Evolutionary conservation across 768 basidiomycete genomes (phyloP).

Genomic region (Boletales sp.): DNA sequence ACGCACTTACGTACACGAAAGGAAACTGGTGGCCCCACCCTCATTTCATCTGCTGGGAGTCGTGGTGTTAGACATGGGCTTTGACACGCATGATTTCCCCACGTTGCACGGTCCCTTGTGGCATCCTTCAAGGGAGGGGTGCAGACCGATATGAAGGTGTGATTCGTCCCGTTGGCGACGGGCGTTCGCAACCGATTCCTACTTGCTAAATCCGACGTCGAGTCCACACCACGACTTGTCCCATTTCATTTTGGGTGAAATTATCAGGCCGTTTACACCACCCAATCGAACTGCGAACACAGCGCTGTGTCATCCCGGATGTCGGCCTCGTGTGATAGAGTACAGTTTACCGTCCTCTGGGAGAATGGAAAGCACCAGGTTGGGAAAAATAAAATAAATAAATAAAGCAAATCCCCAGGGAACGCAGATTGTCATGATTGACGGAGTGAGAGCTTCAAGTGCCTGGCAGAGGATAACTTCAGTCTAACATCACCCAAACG

Average conservation of each 20-base stretch:
- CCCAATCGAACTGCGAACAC: constrained; percentile 1
- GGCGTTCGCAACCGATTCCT: background rate
- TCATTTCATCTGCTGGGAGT: constrained; percentile 2
- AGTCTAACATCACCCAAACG: background rate
- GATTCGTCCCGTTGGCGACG: constrained; percentile 2
- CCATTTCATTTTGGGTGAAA: background rate
- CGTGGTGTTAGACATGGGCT: constrained; percentile 1
- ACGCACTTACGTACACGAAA: constrained; percentile 8
- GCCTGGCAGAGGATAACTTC: background rate
- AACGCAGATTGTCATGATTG: background rate
- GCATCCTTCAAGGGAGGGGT: background rate
- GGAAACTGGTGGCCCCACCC: background rate
- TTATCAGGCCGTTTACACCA: background rate
- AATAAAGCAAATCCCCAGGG: background rate
- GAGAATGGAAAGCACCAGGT: constrained; percentile 3
- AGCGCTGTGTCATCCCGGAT: background rate
- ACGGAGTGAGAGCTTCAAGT: background rate
- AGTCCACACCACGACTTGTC: background rate
- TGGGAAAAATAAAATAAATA: background rate
- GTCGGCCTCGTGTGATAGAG: constrained; percentile 17
- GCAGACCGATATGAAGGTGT: background rate
- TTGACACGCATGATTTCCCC: constrained; percentile 10
- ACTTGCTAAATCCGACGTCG: background rate
- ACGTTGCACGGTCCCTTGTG: constrained; percentile 12
- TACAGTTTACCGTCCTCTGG: constrained; percentile 2